Evolutionary conservation across 345 rosid species (phyloP), one percentile per base, ranked within the genome.

Genomic region (Eucalyptus guilfoylei): DNA sequence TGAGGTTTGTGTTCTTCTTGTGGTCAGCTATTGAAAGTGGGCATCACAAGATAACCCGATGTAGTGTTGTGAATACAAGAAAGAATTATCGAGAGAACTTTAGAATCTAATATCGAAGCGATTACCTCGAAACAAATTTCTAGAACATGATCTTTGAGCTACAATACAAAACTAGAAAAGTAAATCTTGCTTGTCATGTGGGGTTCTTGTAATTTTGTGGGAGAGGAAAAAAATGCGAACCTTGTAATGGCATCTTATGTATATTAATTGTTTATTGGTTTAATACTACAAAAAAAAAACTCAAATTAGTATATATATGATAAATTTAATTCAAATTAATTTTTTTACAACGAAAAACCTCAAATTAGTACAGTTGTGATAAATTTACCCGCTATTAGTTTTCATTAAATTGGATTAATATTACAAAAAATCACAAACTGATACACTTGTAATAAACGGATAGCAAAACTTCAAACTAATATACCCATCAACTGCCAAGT

Each of bases 401-500:
- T 52, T 52, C 10, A 52, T 52, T 52, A 52, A 0, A 52, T 52
- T 52, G 0, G 10, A 52, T 52, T 52, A 52, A 52, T 52, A 52
- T 52, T 24, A 52, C 10, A 2, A 52, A 8, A 52, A 52, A 52
- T 52, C 10, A 0, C 1, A 52, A 52, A 52, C 0, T 1, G 0
- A 52, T 52, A 52, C 1, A 19, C 10, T 52, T 52, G 1, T 52
- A 8, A 19, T 24, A 19, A 52, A 52, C 0, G 1, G 0, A 52
- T 8, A 10, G 0, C 4, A 52, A 52, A 52, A 52, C 24, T 52
- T 52, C 55, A 52, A 52, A 52, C 0, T 52, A 52, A 1, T 52
- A 52, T 1, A 52, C 0, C 5, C 2, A 52, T 52, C 1, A 8
- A 52, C 2, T 8, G 24, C 10, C 55, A 52, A 8, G 0, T 52